Evolutionary conservation across 2,329 filamentous ascomycete species (phyloP), one percentile per base, ranked within the genome.

Genomic region (Aspergillus pseudoglaucus): DNA sequence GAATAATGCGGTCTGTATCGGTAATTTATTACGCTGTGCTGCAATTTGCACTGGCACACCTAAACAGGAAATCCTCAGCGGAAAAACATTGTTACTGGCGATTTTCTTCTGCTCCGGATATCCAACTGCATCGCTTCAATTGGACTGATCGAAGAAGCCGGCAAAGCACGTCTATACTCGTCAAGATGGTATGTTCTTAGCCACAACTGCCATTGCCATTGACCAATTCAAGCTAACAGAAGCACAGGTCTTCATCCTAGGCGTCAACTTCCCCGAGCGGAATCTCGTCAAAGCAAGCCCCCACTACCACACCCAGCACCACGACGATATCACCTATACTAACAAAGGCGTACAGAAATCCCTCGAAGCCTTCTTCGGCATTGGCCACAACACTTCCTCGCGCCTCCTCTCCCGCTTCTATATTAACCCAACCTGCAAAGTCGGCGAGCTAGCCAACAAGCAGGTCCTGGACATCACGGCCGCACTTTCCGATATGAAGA

Each of bases 401-500:
- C 82, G 84, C 39, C 83, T 98, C 59, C 85, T 97, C 75, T 88
- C 93, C 56, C 90, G 88, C 63, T 85, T 89, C 74, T 84, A 85
- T 59, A 94, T 98, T 65, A 88, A 95, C 73, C 84, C 88, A 25
- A 84, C 81, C 48, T 87, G 88, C 56, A 87, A 84, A 63, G 77
- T 97, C 57, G 87, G 87, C 65, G 78, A 82, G 6, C 73, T 98
- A 17, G 78, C 82, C 40, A 82, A 84, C 50, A 83, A 86, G 66
- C 90, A 89, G 51, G 75, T 95, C 57, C 84, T 88, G 45, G 85
- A 87, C 46, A 76, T 98, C 51, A 93, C 87, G 18, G 86, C 86
- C 44, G 88, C 95, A 62, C 76, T 98, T 37, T 88, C 89, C 14
- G 84, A 83, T 47, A 90, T 98, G 88, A 95, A 87, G 51, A 88